Evolutionary conservation across 768 basidiomycete genomes (phyloP), one percentile per base, ranked within the genome.

Genomic region (Russula vinacea): DNA sequence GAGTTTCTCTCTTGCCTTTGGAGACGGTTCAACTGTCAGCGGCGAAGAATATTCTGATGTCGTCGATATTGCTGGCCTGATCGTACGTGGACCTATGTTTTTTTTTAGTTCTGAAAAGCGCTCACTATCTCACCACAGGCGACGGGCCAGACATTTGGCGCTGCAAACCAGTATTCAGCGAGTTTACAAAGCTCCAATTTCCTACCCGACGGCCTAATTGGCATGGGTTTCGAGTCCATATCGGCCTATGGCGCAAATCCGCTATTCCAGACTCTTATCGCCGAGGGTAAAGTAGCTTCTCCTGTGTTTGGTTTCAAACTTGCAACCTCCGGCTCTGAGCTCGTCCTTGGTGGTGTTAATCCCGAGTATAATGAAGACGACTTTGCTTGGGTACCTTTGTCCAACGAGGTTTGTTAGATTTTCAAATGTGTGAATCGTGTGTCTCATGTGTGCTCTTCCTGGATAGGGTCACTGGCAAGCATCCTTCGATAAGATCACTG

Each of bases 281-380:
- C 73, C 17, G 72, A 80, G 47, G 71, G 70, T n/a, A 59, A 62
- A 45, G 70, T 76, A 2, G 60, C 73, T 5, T 65, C 76, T 29
- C 68, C 76, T 47, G 72, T 77, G 65, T 84, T 85, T 63, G 76
- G 79, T 35, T 78, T 86, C 69, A 80, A 81, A 62, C 73, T 85
- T 50, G 69, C 78, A 7, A n/a, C 73, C 16, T 70, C 73, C 13
- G 77, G 75, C 32, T 35, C 60, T 0, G 61, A 66, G 42, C 65
- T 66, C n/a, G 58, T 17, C 32, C 17, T 66, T 17, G 65, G 65
- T 45, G 65, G 65, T 0, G 42, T 47, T 11, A 58, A 66, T 19
- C 16, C 32, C 4, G 37, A 7, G 2, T 62, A 42, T 11, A 24
- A 44, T 10, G 29, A 33, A 0, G 56, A 39, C 26, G 33, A 57